Evolutionary conservation across 495 filamentous ascomycete genomes (phyloP).

Genomic region (Symbiotaphrina buchneri): DNA sequence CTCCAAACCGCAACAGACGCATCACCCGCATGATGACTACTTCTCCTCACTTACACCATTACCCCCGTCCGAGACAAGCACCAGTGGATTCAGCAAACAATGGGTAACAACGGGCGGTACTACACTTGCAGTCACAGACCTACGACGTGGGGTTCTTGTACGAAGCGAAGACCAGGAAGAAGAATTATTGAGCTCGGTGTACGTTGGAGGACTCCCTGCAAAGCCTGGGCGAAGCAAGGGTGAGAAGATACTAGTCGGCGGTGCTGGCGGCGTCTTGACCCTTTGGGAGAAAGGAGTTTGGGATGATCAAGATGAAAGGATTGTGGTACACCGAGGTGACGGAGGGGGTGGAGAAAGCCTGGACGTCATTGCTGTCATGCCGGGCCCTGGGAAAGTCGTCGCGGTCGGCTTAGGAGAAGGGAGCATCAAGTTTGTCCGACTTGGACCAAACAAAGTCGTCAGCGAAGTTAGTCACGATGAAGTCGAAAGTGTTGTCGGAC

Average conservation of each 20-base stretch:
- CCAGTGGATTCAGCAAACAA: constrained; percentile 71
- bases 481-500: constrained; percentile 51
- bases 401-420: constrained; percentile 63
- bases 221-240: constrained; percentile 34
- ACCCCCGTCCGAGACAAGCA: constrained; percentile 52
- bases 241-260: constrained; percentile 61
- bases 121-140: constrained; percentile 71
- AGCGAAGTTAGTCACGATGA: constrained; percentile 55
- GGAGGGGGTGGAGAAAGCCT: constrained; percentile 39
- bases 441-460: constrained; percentile 34
- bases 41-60: constrained; percentile 75
- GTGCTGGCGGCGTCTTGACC: constrained; percentile 56
- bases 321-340: constrained; percentile 37
- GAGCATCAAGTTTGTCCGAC: constrained; percentile 24
- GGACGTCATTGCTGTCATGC: constrained; percentile 43
- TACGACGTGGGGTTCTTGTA: constrained; percentile 59
- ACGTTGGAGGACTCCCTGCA: constrained; percentile 42
- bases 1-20: constrained; percentile 38
- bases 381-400: constrained; percentile 44
- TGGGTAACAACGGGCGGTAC: constrained; percentile 83
- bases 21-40: constrained; percentile 79
- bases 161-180: constrained; percentile 87
- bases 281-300: constrained; percentile 85
- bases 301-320: constrained; percentile 83
- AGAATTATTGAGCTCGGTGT: constrained; percentile 59